Base-by-base conservation (phyloP, 345 rosid species). In the Linum usitatissimum region DNA sequence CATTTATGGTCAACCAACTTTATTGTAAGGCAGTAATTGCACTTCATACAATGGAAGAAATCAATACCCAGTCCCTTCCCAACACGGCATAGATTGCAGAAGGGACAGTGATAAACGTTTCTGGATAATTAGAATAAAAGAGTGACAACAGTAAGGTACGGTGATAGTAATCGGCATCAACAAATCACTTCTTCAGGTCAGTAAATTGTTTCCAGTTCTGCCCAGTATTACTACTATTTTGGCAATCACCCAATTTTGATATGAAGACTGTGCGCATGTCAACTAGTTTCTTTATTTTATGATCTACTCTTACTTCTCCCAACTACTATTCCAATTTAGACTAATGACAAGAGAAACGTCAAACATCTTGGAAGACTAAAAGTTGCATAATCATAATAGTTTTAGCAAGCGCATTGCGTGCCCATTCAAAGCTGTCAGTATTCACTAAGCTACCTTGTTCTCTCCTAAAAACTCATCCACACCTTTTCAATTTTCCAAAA, bases 31-130 rank as follows among this genome's bases (percentile, higher is more conserved):
- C 86, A 82, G 68, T 84, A 82, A 72, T 82, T 82, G 71, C 86
- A 82, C 53, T 69, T 78, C 86, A 82, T 82, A 79, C 86, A 82
- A 66, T 82, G 86, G 54, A 77, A 82, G 77, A 79, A 79, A 75
- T 82, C 86, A 71, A 74, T 74, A 36, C 86, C 86, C 62, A 82
- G 86, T 20, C 86, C 86, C 38, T 68, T 79, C 40, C 86, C 86
- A 61, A 82, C 74, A 63, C 86, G 86, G 60, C 86, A 82, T 60
- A 79, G 72, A 64, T 82, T 82, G 76, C 86, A 82, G 67, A 80
- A 82, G 48, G 86, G 86, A 60, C 86, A 82, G 66, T 82, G 86
- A 67, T 82, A 82, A 45, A 82, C 82, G 53, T 65, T 68, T 76
- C 86, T 79, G 80, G 63, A 74, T 19, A 55, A 58, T 72, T 61